Base-by-base conservation (phyloP, 805 yeast genomes). In the Candida dendrica region DNA sequence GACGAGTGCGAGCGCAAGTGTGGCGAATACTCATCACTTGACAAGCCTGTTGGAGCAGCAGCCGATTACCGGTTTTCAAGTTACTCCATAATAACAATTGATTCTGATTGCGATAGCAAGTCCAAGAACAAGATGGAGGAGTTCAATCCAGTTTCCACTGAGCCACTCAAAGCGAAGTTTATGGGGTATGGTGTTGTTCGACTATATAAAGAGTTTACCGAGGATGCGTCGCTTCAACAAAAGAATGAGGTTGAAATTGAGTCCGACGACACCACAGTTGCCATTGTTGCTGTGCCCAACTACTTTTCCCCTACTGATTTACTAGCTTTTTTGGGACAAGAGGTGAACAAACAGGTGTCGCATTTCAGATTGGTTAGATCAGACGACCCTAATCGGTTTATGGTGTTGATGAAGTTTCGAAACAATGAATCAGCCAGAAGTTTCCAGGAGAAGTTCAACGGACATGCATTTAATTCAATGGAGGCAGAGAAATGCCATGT, bases 401-500 rank as follows among this genome's bases (percentile, higher is more conserved):
- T 87, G 74, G 91, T 81, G 3, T 64, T 89, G 40, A 67, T 90
- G 61, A 88, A 89, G 61, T 89, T 89, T 60, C 69, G 74, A 33
- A 72, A 72, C 32, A 54, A 71, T 2, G 62, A 69, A 2, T 54
- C 64, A 31, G 89, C 95, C 0, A 70, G 74, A n/a, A 65, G 63
- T 34, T 90, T 90, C 60, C 79, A 79, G 49, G 71, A 72, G 35
- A 66, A 67, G 24, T 86, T 69, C 53, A 81, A 89, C 56, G 95
- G 95, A 4, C 75, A 73, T 46, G 71, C 73, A 9, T 89, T 90
- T 66, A 88, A 82, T 51, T 78, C 91, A 7, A 81, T 89, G 84
- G 96, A 90, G 53, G 86, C 95, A 1, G 96, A 90, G 53, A 69
- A 76, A 13, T 89, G 96, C 52, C 89, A 82, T 56, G 85, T 79